Percentiles rank a stretch among this genome's conserved stretches.
These are phyloP conservation scores for Nannochloropsis oceanica DNA, from an alignment of 108 stramenopile species.

Conservation along the genomic window DNA sequence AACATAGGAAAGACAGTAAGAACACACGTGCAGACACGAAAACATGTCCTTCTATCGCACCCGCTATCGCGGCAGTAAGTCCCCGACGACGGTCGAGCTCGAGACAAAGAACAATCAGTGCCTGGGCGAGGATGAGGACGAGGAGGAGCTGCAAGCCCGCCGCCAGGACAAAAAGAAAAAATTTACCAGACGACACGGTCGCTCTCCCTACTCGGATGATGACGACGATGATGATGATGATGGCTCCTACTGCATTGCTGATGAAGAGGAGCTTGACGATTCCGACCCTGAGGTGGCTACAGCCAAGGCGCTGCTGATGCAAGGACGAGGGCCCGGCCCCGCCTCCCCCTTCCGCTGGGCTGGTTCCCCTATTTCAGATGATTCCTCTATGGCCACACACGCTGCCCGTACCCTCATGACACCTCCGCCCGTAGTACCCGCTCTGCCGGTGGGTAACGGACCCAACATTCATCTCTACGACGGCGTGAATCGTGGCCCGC, in stretches of 20 bases:
- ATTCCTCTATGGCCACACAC: background rate
- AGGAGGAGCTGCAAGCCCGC: background rate
- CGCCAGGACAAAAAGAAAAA: background rate
- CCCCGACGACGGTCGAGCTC: background rate
- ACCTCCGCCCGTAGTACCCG: background rate
- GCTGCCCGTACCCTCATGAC: background rate
- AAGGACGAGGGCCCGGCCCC: background rate
- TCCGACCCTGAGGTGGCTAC: background rate
- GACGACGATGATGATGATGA: background rate
- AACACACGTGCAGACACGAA: background rate
- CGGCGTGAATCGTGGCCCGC: background rate
- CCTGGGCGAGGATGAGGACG: background rate
- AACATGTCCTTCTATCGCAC: background rate
- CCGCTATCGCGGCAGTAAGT: background rate
- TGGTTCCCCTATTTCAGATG: background rate
- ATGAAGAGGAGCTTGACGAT: background rate
- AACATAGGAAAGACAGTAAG: no score
- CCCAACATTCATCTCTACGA: background rate
- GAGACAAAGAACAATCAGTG: background rate
- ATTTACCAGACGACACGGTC: background rate
- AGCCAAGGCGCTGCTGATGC: background rate
- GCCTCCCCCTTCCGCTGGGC: background rate
- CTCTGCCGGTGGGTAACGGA: background rate
- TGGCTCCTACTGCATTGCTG: background rate
- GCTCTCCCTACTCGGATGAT: background rate